Conservation (phyloP, 805 yeast genomes). For the Yamadazyma phyllophila region DNA sequence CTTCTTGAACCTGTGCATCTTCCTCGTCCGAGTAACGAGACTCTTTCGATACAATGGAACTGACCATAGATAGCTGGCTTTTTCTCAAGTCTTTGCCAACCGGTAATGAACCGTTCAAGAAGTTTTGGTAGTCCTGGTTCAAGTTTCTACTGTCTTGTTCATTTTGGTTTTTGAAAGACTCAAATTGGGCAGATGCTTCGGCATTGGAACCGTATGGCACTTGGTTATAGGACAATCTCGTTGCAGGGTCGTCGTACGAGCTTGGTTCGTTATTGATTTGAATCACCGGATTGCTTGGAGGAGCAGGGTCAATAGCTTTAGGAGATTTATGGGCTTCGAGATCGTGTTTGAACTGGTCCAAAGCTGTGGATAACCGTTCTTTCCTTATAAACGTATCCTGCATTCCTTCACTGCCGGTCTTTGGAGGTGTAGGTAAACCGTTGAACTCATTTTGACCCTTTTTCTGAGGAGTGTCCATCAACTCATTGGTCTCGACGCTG, state of each 20-base stretch:
- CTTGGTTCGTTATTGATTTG: slow-evolving; percentile 1
- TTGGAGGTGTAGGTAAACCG: slow-evolving; percentile 10
- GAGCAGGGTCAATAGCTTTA: slow-evolving; percentile 7
- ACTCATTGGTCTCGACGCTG: slow-evolving; percentile 14
- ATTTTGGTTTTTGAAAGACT: slow-evolving; percentile 10
- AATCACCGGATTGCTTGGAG: slow-evolving; percentile 6
- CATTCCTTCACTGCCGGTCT: background rate
- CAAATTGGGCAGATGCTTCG: slow-evolving; percentile 17
- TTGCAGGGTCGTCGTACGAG: background rate
- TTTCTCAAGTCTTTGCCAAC: slow-evolving; percentile 17
- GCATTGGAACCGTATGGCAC: slow-evolving; percentile 8
- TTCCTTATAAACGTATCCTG: background rate
- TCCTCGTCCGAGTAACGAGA: slow-evolving; percentile 24
- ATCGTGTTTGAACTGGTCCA: slow-evolving; percentile 29
- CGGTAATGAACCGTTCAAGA: slow-evolving; percentile 17
- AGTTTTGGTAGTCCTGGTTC: slow-evolving; percentile 27
- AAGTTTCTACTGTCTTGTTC: slow-evolving; percentile 14
- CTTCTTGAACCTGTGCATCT: slow-evolving; percentile 29
- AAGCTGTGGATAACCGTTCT: slow-evolving; percentile 24
- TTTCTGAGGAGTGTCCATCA: slow-evolving; percentile 14
- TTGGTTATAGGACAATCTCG: slow-evolving; percentile 12
- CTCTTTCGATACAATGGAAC: slow-evolving; percentile 41
- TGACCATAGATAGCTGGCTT: slow-evolving; percentile 40
- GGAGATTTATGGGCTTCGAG: slow-evolving; percentile 15
- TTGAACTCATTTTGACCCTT: background rate